These are phyloP conservation scores for Blakeslea trispora DNA, from an alignment of 371 early-diverging fungal species.

Conservation along the genomic window DNA sequence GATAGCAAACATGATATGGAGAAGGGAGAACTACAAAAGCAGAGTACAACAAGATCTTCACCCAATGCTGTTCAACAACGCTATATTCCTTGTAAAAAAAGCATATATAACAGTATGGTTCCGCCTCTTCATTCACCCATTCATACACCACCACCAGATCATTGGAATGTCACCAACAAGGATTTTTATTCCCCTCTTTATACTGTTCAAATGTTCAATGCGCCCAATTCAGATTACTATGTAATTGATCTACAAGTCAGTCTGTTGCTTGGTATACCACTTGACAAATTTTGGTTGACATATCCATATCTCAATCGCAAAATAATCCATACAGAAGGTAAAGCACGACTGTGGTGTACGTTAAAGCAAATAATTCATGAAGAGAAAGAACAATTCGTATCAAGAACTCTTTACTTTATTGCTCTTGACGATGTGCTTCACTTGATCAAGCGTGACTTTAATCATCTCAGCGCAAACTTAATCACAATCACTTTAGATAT, in stretches of 20 bases:
- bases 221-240: constrained; percentile 42
- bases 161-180: constrained; percentile 30
- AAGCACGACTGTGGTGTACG: constrained; percentile 68
- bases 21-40: background rate
- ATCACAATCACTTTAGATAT: constrained; percentile 72
- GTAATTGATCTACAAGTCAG: constrained; percentile 71
- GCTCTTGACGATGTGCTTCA: constrained; percentile 62
- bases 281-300: constrained; percentile 48
- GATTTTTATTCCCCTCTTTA: constrained; percentile 52
- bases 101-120: background rate
- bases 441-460: constrained; percentile 62
- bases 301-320: constrained; percentile 55
- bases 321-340: constrained; percentile 32
- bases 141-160: constrained; percentile 46
- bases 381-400: constrained; percentile 57
- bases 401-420: constrained; percentile 59
- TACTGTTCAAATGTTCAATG: constrained; percentile 53
- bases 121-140: constrained; percentile 36
- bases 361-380: constrained; percentile 43
- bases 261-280: constrained; percentile 51
- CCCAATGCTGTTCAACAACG: background rate
- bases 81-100: constrained; percentile 14
- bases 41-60: background rate
- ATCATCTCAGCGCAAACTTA: constrained; percentile 58
- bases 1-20: no score